phyloP scores from a whole-genome alignment of 306 rosid genomes.

The Prunus dulcis region DNA sequence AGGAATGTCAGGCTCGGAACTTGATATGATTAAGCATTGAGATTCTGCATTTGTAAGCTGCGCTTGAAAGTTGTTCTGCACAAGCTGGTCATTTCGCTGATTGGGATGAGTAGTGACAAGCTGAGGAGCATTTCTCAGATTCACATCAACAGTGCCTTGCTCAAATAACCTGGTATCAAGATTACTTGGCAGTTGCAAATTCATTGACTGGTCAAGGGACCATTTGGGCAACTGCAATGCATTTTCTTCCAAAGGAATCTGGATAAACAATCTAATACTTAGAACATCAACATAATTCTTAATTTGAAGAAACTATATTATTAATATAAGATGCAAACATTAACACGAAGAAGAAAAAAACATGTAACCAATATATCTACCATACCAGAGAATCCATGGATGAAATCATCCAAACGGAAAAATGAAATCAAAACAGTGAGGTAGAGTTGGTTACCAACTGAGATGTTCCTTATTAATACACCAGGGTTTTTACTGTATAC shows the following conservation, averaged over 20 bases:
- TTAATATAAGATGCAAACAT: not conserved
- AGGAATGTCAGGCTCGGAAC: constrained; percentile 35
- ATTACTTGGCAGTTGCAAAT: constrained; percentile 46
- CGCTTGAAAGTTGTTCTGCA: constrained; percentile 28
- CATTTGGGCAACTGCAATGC: constrained; percentile 43
- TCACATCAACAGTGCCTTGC: constrained; percentile 27
- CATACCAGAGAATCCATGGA: not conserved
- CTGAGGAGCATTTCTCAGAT: constrained; percentile 32
- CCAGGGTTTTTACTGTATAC: not conserved
- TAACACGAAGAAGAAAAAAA: constrained; percentile 1
- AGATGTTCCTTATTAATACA: not conserved
- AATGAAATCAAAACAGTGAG: not conserved
- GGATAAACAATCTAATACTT: constrained; percentile 23
- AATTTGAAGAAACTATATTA: not conserved
- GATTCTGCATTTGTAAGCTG: constrained; percentile 43
- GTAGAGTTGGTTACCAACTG: not conserved
- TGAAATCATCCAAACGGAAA: not conserved
- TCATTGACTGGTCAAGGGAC: constrained; percentile 41
- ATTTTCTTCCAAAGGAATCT: constrained; percentile 60
- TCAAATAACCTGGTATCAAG: constrained; percentile 27
- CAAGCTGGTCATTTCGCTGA: constrained; percentile 36
- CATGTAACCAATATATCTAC: not conserved
- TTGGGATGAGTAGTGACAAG: constrained; percentile 29
- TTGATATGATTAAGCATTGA: constrained; percentile 22
- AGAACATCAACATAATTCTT: constrained; percentile 20